Conservation (phyloP, 176 grass and related monocot genomes). For the Carex littledalei region DNA sequence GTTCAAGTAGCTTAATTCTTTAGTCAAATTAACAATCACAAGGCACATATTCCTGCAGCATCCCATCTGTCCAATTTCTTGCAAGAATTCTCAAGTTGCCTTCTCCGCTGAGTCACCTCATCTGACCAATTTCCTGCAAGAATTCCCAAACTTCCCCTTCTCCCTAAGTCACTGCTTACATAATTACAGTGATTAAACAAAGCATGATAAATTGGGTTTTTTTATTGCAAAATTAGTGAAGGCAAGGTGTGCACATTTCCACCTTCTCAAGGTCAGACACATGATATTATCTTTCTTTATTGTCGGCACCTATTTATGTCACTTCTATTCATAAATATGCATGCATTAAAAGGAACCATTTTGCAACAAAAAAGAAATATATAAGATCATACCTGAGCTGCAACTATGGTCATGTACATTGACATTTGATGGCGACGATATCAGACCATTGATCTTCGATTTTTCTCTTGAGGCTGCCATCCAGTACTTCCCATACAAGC, state of each 20-base stretch:
- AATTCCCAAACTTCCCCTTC: no score
- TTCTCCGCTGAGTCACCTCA: no score
- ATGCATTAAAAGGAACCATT: neutral
- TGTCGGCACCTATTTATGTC: neutral
- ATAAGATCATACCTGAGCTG: no score
- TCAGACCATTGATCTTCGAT: no score
- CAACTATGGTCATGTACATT: no score
- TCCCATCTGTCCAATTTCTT: neutral
- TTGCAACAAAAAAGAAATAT: no score
- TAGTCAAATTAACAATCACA: slow-evolving; percentile 1
- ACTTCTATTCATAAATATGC: neutral
- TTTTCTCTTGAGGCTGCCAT: no score
- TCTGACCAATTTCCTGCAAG: no score
- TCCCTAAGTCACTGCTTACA: neutral
- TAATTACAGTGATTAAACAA: neutral
- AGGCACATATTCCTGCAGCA: neutral
- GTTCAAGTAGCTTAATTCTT: neutral
- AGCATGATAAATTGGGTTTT: neutral
- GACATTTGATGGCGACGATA: no score
- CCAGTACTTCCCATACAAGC: no score
- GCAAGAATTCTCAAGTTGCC: no score
- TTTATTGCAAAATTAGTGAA: neutral
- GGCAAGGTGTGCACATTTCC: neutral
- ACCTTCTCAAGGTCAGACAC: neutral
- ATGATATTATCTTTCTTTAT: neutral